Evolutionary conservation across 306 rosid species (phyloP).

Genomic region (Hippophae gyantsensis): DNA sequence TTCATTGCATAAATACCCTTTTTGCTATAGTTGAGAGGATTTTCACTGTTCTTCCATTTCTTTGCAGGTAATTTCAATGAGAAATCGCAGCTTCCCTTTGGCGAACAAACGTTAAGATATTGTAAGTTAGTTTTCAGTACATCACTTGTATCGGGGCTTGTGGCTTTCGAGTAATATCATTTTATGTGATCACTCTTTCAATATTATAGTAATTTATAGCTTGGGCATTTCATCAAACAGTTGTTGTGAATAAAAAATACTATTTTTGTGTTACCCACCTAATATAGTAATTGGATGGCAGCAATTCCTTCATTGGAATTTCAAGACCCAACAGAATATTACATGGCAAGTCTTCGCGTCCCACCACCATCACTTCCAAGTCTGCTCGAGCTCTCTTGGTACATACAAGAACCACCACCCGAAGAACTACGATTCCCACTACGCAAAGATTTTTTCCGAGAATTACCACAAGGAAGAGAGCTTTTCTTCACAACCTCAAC

Average conservation of each 20-base stretch:
- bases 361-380: constrained; percentile 54
- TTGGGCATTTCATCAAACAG: neutral
- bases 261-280: neutral
- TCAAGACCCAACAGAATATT: constrained; percentile 76
- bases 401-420: constrained; percentile 68
- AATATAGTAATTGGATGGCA: constrained; percentile 14
- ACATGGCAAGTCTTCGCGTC: constrained; percentile 48
- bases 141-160: no score
- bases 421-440: constrained; percentile 73
- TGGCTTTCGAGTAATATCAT: no score
- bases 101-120: constrained; percentile 43
- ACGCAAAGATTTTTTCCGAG: constrained; percentile 54
- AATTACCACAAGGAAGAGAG: constrained; percentile 71
- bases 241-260: neutral
- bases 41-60: neutral
- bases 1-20: neutral
- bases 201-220: no score
- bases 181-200: no score
- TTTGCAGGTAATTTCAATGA: constrained; percentile 32
- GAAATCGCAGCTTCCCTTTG: constrained; percentile 36
- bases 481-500: constrained; percentile 47
- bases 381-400: constrained; percentile 51
- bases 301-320: constrained; percentile 50
- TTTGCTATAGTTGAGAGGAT: neutral
- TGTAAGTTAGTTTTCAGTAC: constrained; percentile 28